phyloP scores from a whole-genome alignment of 805 yeast genomes.

The Geotrichum ghanense region DNA sequence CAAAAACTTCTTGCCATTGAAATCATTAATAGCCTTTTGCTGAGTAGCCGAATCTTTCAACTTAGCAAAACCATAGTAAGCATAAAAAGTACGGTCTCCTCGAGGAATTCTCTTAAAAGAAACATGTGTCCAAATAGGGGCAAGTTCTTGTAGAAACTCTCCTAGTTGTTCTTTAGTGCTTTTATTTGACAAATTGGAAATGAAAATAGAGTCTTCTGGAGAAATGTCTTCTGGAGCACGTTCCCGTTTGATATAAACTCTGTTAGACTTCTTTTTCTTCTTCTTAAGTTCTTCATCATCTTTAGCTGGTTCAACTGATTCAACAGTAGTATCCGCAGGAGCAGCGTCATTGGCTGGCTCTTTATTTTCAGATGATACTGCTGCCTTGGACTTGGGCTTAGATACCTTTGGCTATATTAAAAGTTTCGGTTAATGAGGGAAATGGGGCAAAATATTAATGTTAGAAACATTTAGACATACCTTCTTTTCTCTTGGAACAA shows the following conservation, averaged over 20 bases:
- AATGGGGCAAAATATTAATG: no score
- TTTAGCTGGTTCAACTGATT: no score
- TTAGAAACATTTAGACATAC: background rate
- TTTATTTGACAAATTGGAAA: background rate
- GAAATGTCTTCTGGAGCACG: slow-evolving; percentile 1
- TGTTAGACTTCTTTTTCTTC: background rate
- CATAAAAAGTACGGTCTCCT: background rate
- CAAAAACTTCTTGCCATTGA: background rate
- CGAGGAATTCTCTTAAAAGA: background rate
- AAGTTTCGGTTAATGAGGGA: background rate
- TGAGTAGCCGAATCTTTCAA: background rate
- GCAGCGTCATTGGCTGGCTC: background rate
- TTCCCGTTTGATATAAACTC: background rate
- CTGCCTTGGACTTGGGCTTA: no score
- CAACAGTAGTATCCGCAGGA: background rate
- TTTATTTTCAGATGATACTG: background rate
- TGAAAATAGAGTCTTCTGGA: background rate
- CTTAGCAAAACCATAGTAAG: background rate
- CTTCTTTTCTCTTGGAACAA: background rate
- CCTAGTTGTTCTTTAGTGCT: background rate
- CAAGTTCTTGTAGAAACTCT: background rate
- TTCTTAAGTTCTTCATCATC: no score
- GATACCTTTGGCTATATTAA: background rate
- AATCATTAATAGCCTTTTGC: background rate
- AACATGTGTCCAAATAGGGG: slow-evolving; percentile 1